Evolutionary conservation across 192 early-diverging fungal genomes (phyloP).

Genomic region (Coemansia sp.): DNA sequence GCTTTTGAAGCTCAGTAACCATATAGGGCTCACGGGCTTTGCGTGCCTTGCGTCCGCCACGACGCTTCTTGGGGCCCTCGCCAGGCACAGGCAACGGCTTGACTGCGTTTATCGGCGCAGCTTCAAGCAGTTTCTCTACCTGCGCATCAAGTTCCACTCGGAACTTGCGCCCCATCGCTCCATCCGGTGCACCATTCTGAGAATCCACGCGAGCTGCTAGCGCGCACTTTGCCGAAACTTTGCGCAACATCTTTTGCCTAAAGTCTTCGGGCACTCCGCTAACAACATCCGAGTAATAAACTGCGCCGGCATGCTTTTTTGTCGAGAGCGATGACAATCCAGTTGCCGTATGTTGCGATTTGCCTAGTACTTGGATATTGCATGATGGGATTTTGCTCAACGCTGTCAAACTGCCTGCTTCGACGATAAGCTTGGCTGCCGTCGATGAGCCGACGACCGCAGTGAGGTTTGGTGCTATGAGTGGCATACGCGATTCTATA

Average conservation of each 20-base stretch:
- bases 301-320: constrained; percentile 75
- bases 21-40: constrained; percentile 80
- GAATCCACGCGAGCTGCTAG: constrained; percentile 90
- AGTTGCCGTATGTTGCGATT: constrained; percentile 23
- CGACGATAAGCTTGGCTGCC: constrained; percentile 88
- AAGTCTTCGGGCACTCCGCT: constrained; percentile 69
- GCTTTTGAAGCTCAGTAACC: constrained; percentile 84
- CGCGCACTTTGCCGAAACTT: constrained; percentile 79
- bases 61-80: constrained; percentile 85
- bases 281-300: constrained; percentile 79
- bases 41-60: constrained; percentile 89
- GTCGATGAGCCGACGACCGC: constrained; percentile 79
- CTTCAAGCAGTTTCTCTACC: constrained; percentile 81
- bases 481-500: constrained; percentile 86
- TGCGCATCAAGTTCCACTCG: constrained; percentile 83
- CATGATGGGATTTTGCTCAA: constrained; percentile 90
- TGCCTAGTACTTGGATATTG: constrained; percentile 75
- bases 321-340: constrained; percentile 52
- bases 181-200: constrained; percentile 69
- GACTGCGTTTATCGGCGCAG: constrained; percentile 79
- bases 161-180: constrained; percentile 65
- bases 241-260: constrained; percentile 73
- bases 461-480: constrained; percentile 94
- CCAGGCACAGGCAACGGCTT: constrained; percentile 92
- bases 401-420: constrained; percentile 83